These are phyloP conservation scores for Lentinula novae-zelandiae DNA, from an alignment of 1,284 basidiomycete species.

Conservation along the genomic window DNA sequence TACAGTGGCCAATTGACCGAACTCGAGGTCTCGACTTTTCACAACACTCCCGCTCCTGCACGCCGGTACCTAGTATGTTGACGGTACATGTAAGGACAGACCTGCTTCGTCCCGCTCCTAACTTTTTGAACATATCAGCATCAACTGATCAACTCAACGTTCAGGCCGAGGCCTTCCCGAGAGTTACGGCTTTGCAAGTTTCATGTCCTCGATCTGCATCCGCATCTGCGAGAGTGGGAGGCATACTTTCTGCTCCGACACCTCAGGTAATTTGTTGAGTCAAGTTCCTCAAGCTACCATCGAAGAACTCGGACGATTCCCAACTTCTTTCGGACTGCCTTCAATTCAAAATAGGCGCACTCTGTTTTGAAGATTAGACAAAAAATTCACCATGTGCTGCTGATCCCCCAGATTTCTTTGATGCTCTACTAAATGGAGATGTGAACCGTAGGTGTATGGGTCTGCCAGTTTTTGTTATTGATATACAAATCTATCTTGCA, in stretches of 20 bases:
- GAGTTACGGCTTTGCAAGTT: background rate
- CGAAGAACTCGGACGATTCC: background rate
- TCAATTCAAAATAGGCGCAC: background rate
- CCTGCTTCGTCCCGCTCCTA: background rate
- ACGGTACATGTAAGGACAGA: background rate
- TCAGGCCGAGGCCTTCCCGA: background rate
- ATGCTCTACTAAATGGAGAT: background rate
- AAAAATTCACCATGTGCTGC: background rate
- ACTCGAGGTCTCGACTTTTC: background rate
- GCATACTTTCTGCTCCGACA: too few species aligned
- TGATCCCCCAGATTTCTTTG: too few species aligned
- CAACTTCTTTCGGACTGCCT: background rate
- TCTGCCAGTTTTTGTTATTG: too few species aligned
- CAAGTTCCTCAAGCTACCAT: too few species aligned
- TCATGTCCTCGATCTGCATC: background rate
- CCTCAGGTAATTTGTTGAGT: too few species aligned
- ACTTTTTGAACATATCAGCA: background rate
- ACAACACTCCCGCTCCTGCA: background rate
- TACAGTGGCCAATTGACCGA: too few species aligned
- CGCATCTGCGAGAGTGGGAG: background rate
- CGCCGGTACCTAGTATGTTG: background rate
- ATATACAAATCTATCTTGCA: too few species aligned
- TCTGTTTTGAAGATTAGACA: background rate
- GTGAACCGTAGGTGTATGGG: too few species aligned
- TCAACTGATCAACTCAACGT: background rate